A percentile compares a stretch with the other conserved stretches of the same genome.
Conservation (phyloP, 371 early-diverging fungal genomes). For the Mortierella sp. region DNA sequence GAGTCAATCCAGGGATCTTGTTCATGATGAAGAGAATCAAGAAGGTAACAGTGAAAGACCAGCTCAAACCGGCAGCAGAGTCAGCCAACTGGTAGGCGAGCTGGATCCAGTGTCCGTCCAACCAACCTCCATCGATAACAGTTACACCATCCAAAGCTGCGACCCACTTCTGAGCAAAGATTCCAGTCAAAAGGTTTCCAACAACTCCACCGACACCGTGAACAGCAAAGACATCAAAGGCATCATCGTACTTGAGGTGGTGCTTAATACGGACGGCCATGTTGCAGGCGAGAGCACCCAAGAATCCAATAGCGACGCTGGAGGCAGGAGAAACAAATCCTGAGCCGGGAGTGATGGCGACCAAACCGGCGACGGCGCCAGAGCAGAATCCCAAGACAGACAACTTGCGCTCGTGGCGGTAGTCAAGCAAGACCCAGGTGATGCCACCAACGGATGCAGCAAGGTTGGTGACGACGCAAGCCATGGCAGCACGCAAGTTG, state of each 20-base stretch:
- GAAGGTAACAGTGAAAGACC: constrained; percentile 84
- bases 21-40: constrained; percentile 83
- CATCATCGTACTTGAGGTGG: constrained; percentile 88
- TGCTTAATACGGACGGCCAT: constrained; percentile 84
- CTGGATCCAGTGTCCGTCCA: constrained; percentile 87
- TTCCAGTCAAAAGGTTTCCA: constrained; percentile 89
- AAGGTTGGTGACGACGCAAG: constrained; percentile 86
- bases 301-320: constrained; percentile 83
- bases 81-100: constrained; percentile 86
- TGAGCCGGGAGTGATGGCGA: constrained; percentile 92
- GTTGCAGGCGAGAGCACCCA: constrained; percentile 82
- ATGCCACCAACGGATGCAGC: constrained; percentile 88
- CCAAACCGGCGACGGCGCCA: constrained; percentile 94
- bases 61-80: constrained; percentile 78
- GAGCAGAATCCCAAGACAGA: constrained; percentile 93
- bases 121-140: constrained; percentile 84
- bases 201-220: constrained; percentile 92
- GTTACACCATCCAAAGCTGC: constrained; percentile 80
- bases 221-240: constrained; percentile 88
- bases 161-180: constrained; percentile 86
- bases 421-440: constrained; percentile 88
- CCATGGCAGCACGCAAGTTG: constrained; percentile 88
- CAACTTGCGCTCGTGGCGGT: constrained; percentile 79
- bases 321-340: constrained; percentile 91
- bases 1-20: constrained; percentile 79